Evolutionary conservation across 345 rosid species (phyloP).

Genomic region (Euphorbia lathyris): DNA sequence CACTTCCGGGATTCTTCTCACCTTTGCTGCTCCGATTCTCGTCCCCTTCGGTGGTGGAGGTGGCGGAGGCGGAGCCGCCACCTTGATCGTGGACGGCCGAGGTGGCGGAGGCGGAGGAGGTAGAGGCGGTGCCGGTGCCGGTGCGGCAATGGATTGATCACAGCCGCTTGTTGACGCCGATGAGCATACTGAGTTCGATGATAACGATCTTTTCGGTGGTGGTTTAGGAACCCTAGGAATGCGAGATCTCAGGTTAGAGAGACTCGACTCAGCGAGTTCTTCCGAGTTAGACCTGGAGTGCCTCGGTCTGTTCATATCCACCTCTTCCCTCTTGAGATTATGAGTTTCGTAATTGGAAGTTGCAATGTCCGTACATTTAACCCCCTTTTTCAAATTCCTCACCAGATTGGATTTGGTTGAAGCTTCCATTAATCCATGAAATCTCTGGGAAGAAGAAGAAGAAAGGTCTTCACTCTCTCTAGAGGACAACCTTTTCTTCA

Average conservation of each 20-base stretch:
- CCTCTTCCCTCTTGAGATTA: slow-evolving; percentile 32
- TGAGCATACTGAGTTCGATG: slow-evolving; percentile 23
- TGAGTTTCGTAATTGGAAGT: slow-evolving; percentile 17
- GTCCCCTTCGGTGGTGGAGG: slow-evolving; percentile 59
- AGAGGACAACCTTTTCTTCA: slow-evolving; percentile 42
- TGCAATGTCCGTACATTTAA: slow-evolving; percentile 26
- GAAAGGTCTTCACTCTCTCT: slow-evolving; percentile 50
- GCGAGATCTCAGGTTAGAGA: slow-evolving; percentile 60
- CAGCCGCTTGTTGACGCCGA: slow-evolving; percentile 7
- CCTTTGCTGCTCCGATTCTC: slow-evolving; percentile 51
- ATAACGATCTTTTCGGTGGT: slow-evolving; percentile 64
- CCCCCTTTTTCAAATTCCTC: slow-evolving; percentile 45
- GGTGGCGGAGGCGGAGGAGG: slow-evolving; percentile 24
- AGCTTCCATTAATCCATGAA: slow-evolving; percentile 60
- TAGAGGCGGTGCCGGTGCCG: slow-evolving; percentile 1
- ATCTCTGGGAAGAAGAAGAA: slow-evolving; percentile 63
- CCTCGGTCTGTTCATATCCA: slow-evolving; percentile 43
- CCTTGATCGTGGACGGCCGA: slow-evolving; percentile 10
- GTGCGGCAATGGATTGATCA: slow-evolving; percentile 17
- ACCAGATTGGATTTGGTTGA: slow-evolving; percentile 50
- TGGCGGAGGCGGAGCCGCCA: slow-evolving; percentile 63
- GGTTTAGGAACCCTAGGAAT: slow-evolving; percentile 86
- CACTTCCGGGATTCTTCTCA: slow-evolving; percentile 88
- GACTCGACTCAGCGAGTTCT: slow-evolving; percentile 59
- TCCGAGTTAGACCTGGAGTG: slow-evolving; percentile 64